Evolutionary conservation across 495 filamentous ascomycete genomes (phyloP).

Genomic region (Halenospora varia): DNA sequence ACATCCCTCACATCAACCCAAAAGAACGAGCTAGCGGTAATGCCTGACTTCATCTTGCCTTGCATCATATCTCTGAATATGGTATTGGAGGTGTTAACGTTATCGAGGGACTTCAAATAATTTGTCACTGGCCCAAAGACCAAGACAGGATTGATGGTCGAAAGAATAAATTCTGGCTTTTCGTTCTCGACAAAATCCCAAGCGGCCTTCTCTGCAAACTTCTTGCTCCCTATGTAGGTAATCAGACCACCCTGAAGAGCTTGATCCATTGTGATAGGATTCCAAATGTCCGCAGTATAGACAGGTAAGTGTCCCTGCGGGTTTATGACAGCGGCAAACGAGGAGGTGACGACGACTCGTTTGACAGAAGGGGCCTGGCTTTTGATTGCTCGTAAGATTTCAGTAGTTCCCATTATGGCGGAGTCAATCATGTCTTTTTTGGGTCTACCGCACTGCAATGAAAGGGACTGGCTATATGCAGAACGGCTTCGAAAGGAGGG

Average conservation of each 20-base stretch:
- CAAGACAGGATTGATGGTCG: conserved; percentile 65
- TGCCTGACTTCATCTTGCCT: conserved; percentile 2
- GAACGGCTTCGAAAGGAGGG: conserved; percentile 66
- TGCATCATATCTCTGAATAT: conserved; percentile 30
- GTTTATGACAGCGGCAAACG: conserved; percentile 61
- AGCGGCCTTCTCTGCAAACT: conserved; percentile 62
- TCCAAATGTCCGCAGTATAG: conserved; percentile 78
- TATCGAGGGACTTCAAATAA: conserved; percentile 61
- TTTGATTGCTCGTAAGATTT: conserved; percentile 72
- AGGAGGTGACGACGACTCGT: conserved; percentile 79
- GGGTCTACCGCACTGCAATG: conserved; percentile 57
- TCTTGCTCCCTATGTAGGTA: conserved; percentile 61
- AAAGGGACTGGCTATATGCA: conserved; percentile 89
- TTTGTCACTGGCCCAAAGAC: conserved; percentile 65
- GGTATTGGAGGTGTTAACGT: conserved; percentile 67
- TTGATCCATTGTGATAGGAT: conserved; percentile 72
- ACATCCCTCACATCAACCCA: conserved; percentile 69
- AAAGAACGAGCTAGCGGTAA: conserved; percentile 48
- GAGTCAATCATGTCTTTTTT: conserved; percentile 77
- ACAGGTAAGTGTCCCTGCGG: conserved; percentile 39
- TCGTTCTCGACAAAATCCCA: conserved; percentile 80
- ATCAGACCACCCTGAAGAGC: conserved; percentile 48
- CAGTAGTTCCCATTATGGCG: conserved; percentile 79
- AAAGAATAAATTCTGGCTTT: conserved; percentile 72
- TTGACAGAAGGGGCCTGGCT: conserved; percentile 72